Evolutionary conservation across 2,329 filamentous ascomycete species (phyloP).

Genomic region (Boeremia exigua): DNA sequence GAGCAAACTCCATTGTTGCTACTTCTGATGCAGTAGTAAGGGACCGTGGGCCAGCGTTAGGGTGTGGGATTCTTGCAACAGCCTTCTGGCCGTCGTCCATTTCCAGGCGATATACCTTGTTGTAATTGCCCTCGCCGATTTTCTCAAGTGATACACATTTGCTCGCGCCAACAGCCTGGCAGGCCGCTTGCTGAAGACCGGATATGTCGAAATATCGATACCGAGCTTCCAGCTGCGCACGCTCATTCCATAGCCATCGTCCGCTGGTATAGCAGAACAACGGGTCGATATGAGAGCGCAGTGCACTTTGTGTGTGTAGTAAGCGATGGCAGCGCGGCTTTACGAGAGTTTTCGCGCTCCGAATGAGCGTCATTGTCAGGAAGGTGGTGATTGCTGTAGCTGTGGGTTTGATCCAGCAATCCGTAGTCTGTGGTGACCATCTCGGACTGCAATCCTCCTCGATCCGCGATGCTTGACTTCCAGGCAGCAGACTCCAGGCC

Average conservation of each 20-base stretch:
- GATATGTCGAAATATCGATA: slow-evolving; percentile 27
- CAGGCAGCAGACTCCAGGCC: no score
- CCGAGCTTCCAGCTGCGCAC: slow-evolving; percentile 40
- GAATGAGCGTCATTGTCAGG: no score
- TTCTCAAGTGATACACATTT: slow-evolving; percentile 46
- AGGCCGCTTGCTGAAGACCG: not conserved
- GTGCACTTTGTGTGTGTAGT: no score
- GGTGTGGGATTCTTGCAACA: slow-evolving; percentile 26
- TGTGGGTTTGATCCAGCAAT: no score
- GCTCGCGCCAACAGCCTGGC: not conserved
- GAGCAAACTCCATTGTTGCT: slow-evolving; percentile 31
- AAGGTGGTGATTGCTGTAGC: no score
- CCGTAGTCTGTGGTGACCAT: no score
- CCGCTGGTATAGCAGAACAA: slow-evolving; percentile 29
- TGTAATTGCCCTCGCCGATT: slow-evolving; percentile 35
- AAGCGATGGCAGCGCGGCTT: no score
- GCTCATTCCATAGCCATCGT: slow-evolving; percentile 40
- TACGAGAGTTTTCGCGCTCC: no score
- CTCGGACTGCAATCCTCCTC: no score
- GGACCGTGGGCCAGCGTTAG: slow-evolving; percentile 22
- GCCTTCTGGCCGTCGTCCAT: slow-evolving; percentile 30
- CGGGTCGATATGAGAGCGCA: no score
- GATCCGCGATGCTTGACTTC: no score
- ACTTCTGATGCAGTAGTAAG: slow-evolving; percentile 27
- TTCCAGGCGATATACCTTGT: slow-evolving; percentile 30